phyloP scores from a whole-genome alignment of 345 rosid species.

The Salix suchowensis region DNA sequence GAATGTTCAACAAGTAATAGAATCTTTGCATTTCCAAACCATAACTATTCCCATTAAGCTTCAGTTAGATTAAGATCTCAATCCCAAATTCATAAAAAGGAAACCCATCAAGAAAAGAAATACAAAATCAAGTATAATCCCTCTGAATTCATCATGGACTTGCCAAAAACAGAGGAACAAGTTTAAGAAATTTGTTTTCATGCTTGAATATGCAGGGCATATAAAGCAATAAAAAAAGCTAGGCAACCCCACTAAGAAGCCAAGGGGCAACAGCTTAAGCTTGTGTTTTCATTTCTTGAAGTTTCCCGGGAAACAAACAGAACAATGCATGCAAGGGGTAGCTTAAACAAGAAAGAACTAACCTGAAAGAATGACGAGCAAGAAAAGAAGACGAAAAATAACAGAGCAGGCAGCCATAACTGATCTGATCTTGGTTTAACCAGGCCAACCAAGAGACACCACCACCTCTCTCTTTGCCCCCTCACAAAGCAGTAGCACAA shows the following conservation, averaged over 20 bases:
- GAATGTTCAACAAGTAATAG: background rate
- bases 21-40: background rate
- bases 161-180: background rate
- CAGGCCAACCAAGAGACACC: background rate
- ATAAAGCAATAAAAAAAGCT: background rate
- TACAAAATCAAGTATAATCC: background rate
- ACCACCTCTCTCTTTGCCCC: constrained; percentile 3
- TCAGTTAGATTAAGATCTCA: background rate
- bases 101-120: background rate
- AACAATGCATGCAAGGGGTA: background rate
- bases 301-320: constrained; percentile 1
- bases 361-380: constrained; percentile 55
- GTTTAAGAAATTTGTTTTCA: background rate
- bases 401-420: constrained; percentile 33
- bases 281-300: background rate
- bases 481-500: background rate
- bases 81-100: background rate
- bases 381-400: constrained; percentile 27
- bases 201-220: background rate
- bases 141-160: background rate
- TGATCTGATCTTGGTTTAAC: constrained; percentile 20
- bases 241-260: background rate
- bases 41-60: background rate
- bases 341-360: background rate
- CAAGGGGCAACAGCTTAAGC: background rate